These are phyloP conservation scores for Aspergillus jensenii DNA, from an alignment of 2,329 filamentous ascomycete species.

Conservation along the genomic window DNA sequence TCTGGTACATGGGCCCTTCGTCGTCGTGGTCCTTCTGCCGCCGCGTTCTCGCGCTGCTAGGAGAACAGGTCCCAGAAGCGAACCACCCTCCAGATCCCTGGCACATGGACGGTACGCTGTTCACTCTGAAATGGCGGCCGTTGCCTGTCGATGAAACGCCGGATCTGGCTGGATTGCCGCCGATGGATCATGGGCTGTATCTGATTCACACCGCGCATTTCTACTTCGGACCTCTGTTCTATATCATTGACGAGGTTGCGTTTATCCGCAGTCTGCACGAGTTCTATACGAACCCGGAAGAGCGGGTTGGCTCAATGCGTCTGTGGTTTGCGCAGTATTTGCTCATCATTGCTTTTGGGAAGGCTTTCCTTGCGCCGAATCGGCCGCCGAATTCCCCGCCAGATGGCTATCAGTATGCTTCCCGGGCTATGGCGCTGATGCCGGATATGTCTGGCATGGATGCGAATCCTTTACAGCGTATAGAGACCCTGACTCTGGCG, in stretches of 20 bases:
- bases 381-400: constrained; percentile 28
- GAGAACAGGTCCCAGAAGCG: constrained; percentile 32
- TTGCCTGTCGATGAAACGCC: constrained; percentile 25
- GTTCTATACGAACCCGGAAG: constrained; percentile 40
- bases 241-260: constrained; percentile 54
- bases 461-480: constrained; percentile 28
- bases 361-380: constrained; percentile 49
- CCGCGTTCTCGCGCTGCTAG: constrained; percentile 33
- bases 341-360: constrained; percentile 57
- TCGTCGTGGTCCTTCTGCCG: constrained; percentile 40
- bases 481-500: constrained; percentile 36
- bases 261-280: constrained; percentile 41
- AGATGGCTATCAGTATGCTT: constrained; percentile 39
- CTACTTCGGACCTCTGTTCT: constrained; percentile 55
- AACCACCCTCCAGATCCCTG: constrained; percentile 31
- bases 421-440: constrained; percentile 40
- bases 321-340: constrained; percentile 57
- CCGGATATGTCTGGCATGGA: constrained; percentile 37
- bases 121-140: constrained; percentile 31
- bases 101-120: constrained; percentile 29
- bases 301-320: constrained; percentile 26
- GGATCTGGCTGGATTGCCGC: constrained; percentile 44
- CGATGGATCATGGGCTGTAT: constrained; percentile 52
- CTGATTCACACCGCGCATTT: constrained; percentile 58
- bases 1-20: constrained; percentile 25